Base-by-base conservation (phyloP, 768 basidiomycete genomes). In the Boletus rubropictus region DNA sequence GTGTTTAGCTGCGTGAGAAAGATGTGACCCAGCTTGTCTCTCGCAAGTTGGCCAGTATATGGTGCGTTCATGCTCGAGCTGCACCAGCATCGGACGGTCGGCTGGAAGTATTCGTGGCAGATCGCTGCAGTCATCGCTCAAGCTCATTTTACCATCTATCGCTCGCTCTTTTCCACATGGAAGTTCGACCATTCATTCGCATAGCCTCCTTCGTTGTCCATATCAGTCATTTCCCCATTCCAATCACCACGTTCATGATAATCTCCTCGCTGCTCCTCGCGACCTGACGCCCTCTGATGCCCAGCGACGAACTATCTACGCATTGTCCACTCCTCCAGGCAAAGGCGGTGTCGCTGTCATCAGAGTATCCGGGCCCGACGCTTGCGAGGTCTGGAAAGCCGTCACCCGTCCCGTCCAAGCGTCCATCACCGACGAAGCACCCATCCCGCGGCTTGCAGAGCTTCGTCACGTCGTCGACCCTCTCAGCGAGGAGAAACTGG, bases 301-400 rank as follows among this genome's bases (percentile, higher is more conserved):
- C 5, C 84, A 89, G 60, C 70, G 75, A n/a, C 58, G 66, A 20
- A 94, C 92, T 3, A 89, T 95, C 38, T 95, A 86, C 61, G 92
- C 91, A 1, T 73, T 93, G 22, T 89, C 91, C 0, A 92, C 90
- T 0, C 88, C 91, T 2, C 81, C 86, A 3, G 92, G 90, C 1
- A 90, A 84, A 51, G 89, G 78, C 4, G 92, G 91, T 14, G 76
- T 95, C 15, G 89, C 83, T 1, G 81, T 95, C 32, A 69, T 94
- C 42, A 77, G 92, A 48, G 70, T 95, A 8, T 92, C 90, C 2
- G 92, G 92, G 0, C 87, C 88, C 1, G 79, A 80, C 36, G 83
- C 82, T 0, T 61, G 75, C 18, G 53, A 67, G 0, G 87, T 89
- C 2, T 87, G 83, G 79, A 64, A 68, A 29, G 62, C 57, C 4